Evolutionary conservation across 495 filamentous ascomycete genomes (phyloP).

Genomic region (Articulospora tetracladia): DNA sequence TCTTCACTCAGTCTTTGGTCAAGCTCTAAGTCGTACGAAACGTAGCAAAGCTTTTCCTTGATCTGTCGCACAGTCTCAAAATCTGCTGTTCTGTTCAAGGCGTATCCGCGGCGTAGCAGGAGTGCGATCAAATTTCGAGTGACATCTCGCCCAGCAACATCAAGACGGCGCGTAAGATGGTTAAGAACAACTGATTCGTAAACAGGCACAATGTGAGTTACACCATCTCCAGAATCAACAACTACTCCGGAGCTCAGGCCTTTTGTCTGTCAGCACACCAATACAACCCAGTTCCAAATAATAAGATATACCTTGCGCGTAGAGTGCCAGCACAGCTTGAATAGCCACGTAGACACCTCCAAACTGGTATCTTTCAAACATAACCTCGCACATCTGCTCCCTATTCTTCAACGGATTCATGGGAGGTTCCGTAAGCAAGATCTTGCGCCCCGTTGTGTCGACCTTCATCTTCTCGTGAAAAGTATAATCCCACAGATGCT

Average conservation of each 20-base stretch:
- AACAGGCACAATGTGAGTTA: conserved; percentile 97
- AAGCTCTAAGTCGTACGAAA: conserved; percentile 95
- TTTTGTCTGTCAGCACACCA: conserved; percentile 19
- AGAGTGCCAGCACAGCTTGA: conserved; percentile 94
- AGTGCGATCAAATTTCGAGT: conserved; percentile 96
- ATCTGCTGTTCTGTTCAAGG: conserved; percentile 95
- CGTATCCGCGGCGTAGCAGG: conserved; percentile 91
- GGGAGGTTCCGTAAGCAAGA: conserved; percentile 95
- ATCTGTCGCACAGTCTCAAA: conserved; percentile 99
- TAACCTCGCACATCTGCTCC: conserved; percentile 96
- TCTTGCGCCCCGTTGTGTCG: conserved; percentile 88
- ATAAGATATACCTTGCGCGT: conserved; percentile 74
- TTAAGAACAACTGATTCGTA: conserved; percentile 97
- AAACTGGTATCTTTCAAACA: conserved; percentile 96
- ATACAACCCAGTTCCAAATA: background rate
- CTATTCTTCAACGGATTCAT: conserved; percentile 97
- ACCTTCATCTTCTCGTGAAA: conserved; percentile 96
- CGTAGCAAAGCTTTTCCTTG: conserved; percentile 99
- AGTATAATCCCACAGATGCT: conserved; percentile 98
- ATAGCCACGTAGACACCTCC: conserved; percentile 98
- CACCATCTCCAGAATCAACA: conserved; percentile 95
- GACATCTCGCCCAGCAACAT: conserved; percentile 95
- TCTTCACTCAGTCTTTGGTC: conserved; percentile 96
- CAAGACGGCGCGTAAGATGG: conserved; percentile 88
- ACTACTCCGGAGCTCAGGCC: conserved; percentile 87